Evolutionary conservation across 768 basidiomycete species (phyloP).

Genomic region (Mycena belliarum): DNA sequence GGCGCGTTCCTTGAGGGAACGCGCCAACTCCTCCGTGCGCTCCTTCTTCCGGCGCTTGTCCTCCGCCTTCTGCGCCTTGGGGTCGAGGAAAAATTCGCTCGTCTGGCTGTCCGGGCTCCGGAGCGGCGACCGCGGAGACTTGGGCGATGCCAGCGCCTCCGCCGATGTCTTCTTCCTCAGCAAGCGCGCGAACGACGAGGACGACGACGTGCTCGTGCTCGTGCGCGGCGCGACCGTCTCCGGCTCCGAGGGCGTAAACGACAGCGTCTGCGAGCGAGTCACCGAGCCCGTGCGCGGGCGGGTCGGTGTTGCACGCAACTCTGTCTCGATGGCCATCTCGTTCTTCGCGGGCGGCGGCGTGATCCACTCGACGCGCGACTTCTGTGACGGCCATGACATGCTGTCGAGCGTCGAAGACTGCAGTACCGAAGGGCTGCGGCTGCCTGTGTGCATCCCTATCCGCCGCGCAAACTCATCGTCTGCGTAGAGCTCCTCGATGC

Average conservation of each 20-base stretch:
- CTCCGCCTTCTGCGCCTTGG: constrained; percentile 45
- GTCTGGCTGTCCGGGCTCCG: no score
- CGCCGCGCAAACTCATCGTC: neutral
- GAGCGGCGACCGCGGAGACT: constrained; percentile 6
- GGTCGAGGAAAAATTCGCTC: constrained; percentile 34
- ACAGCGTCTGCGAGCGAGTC: neutral
- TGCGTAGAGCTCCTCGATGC: constrained; percentile 17
- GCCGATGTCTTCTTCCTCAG: constrained; percentile 19
- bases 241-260: constrained; percentile 20
- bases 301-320: neutral
- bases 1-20: constrained; percentile 41
- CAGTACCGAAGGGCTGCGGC: neutral
- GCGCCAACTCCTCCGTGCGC: constrained; percentile 44
- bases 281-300: neutral
- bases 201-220: no score
- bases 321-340: neutral
- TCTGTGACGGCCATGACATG: constrained; percentile 32
- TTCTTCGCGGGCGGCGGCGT: neutral
- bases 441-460: neutral
- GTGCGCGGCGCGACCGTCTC: constrained; percentile 22
- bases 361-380: constrained; percentile 24
- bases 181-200: constrained; percentile 26
- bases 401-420: constrained; percentile 14
- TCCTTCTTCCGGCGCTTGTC: constrained; percentile 44
- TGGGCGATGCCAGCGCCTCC: constrained; percentile 6